A percentile compares a stretch with the other conserved stretches of the same genome.
phyloP scores from a whole-genome alignment of 1,284 basidiomycete genomes.

The Melampsora medusae region DNA sequence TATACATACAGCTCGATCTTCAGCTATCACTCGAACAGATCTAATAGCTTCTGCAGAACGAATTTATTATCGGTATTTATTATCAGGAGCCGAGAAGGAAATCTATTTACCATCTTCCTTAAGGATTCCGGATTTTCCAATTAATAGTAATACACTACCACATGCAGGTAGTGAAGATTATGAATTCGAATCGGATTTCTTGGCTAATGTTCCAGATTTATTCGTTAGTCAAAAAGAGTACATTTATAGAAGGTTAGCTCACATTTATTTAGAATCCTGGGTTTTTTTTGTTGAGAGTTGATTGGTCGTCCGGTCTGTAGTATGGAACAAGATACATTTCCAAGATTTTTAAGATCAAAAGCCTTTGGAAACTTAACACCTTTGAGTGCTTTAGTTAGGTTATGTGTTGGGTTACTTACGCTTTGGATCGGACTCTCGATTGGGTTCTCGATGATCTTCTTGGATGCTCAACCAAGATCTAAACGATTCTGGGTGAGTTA shows the following conservation, averaged over 20 bases:
- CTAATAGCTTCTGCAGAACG: constrained; percentile 89
- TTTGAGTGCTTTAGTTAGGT: constrained; percentile 71
- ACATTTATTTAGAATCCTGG: constrained; percentile 65
- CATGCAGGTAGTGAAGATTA: constrained; percentile 59
- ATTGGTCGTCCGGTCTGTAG: neutral
- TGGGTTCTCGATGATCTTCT: constrained; percentile 86
- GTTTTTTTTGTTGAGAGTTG: neutral
- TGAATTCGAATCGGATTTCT: constrained; percentile 67
- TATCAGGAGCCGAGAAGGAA: constrained; percentile 67
- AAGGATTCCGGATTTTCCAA: constrained; percentile 57
- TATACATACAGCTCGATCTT: constrained; percentile 71
- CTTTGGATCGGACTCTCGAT: constrained; percentile 88
- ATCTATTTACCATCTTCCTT: constrained; percentile 78
- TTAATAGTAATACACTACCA: constrained; percentile 64
- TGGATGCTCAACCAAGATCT: constrained; percentile 82
- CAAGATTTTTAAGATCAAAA: constrained; percentile 85
- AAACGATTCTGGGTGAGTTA: constrained; percentile 86
- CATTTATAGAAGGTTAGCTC: constrained; percentile 93
- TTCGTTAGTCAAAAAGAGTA: constrained; percentile 97
- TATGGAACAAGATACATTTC: constrained; percentile 45
- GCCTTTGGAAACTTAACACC: constrained; percentile 96
- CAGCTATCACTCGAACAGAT: constrained; percentile 83
- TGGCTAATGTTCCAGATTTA: constrained; percentile 91
- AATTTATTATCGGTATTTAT: constrained; percentile 87
- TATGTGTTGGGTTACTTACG: constrained; percentile 73